Base-by-base conservation (phyloP, 331 rosid species). In the Rosa hybrid region DNA sequence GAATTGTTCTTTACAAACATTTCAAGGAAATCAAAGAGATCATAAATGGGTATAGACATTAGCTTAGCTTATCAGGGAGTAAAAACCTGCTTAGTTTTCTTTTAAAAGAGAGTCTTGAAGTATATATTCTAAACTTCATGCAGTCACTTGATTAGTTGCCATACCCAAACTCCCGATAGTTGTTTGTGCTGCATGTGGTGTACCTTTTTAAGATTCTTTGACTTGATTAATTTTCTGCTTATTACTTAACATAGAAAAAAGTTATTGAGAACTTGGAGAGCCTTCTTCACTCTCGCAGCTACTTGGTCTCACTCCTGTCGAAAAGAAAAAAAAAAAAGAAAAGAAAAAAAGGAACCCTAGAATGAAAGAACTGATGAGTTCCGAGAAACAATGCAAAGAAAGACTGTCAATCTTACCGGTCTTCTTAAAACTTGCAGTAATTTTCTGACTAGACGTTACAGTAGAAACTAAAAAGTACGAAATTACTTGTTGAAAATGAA, bases 371-470 rank as follows among this genome's bases (percentile, higher is more conserved):
- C 27, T 46, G 75, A 51, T 60, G 68, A 60, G 46, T 50, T 72
- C 62, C 7, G 16, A 17, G 41, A 51, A 78, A 71, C 38, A 39
- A 25, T 18, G 60, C 41, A 42, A 71, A 45, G 18, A 20, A 45
- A 27, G 65, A n/a, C 56, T 77, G 46, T 79, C 46, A 12, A 13
- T 25, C 18, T 11, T 62, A 25, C 39, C 68, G 30, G 68, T 62
- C 68, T 12, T 72, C 44, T 70, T 7, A 57, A 41, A 42, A 78
- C n/a, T 23, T 54, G 21, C n/a, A n/a, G 68, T 21, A 62, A 62
- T 62, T 21, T 4, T 46, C 45, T 54, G 69, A 42, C 78, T 39
- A 72, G 45, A 59, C 65, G 65, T 46, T 79, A 48, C 53, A 62
- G 63, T 46, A 71, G 68, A 60, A 49, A 64, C 34, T 10, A 59